Conservation (phyloP, 1,139 yeast species). For the Kazachstania sp. region DNA sequence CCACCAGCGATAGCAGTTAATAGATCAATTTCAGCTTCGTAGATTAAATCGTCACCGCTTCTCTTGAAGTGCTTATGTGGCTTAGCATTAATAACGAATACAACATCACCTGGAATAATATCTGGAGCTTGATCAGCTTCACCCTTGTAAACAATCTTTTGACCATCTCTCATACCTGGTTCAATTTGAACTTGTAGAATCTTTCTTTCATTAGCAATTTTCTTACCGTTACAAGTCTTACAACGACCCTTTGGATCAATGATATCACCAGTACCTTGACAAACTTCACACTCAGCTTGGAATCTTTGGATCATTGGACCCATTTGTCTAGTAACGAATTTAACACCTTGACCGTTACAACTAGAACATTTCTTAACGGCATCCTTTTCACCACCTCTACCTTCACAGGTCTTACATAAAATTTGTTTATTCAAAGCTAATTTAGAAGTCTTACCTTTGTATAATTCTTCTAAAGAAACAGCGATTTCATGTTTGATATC, state of each 20-base stretch:
- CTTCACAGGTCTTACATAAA: constrained; percentile 81
- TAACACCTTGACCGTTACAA: constrained; percentile 89
- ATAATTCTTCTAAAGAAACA: constrained; percentile 85
- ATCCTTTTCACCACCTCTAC: constrained; percentile 93
- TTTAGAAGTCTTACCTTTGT: constrained; percentile 91
- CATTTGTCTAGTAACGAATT: constrained; percentile 94
- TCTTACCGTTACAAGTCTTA: constrained; percentile 80
- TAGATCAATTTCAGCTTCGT: constrained; percentile 82
- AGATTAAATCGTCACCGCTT: constrained; percentile 63
- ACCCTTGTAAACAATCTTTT: constrained; percentile 81
- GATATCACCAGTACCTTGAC: constrained; percentile 89
- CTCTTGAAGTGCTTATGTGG: constrained; percentile 41
- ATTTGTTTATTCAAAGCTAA: constrained; percentile 89
- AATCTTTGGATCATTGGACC: constrained; percentile 98
- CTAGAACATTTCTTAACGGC: constrained; percentile 77
- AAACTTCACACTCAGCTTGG: constrained; percentile 88
- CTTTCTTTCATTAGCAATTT: constrained; percentile 81
- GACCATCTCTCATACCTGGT: constrained; percentile 97
- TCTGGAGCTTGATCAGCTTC: constrained; percentile 98
- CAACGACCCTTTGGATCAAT: constrained; percentile 86
- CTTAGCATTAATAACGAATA: constrained; percentile 82
- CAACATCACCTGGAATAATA: constrained; percentile 92
- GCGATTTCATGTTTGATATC: constrained; percentile 85
- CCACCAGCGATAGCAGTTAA: constrained; percentile 97
- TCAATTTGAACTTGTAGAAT: constrained; percentile 89